A percentile compares a stretch with the other conserved stretches of the same genome.
These are phyloP conservation scores for Ajuga chamaepitys DNA, from an alignment of 257 asterid species.

Conservation along the genomic window DNA sequence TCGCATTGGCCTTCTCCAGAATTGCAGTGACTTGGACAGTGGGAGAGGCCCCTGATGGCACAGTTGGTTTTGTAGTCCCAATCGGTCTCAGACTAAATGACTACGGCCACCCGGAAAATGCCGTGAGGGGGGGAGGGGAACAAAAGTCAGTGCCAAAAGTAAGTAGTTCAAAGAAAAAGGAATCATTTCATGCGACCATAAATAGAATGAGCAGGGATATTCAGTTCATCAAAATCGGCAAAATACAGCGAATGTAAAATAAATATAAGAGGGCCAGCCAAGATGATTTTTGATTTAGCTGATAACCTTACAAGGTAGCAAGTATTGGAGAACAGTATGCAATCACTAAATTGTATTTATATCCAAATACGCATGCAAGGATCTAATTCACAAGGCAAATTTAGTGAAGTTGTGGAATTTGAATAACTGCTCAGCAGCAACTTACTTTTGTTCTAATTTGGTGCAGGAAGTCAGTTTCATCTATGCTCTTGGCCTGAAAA, in stretches of 20 bases:
- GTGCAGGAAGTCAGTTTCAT: slow-evolving; percentile 76
- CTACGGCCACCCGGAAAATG: slow-evolving; percentile 36
- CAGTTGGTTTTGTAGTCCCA: slow-evolving; percentile 38
- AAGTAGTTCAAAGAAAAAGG: background rate
- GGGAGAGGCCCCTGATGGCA: slow-evolving; percentile 35
- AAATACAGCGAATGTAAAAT: background rate
- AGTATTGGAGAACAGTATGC: background rate
- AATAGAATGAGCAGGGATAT: background rate
- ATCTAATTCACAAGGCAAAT: background rate
- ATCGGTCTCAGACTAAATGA: slow-evolving; percentile 81
- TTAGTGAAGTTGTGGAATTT: background rate
- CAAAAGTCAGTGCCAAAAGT: slow-evolving; percentile 6
- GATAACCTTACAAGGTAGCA: background rate
- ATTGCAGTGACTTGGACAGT: slow-evolving; percentile 70
- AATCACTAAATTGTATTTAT: background rate
- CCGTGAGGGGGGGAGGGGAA: background rate
- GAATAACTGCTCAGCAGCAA: slow-evolving; percentile 4
- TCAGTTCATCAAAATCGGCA: background rate
- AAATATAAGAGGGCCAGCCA: background rate
- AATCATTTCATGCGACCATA: background rate
- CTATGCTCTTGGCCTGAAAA: slow-evolving; percentile 32
- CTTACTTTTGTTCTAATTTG: slow-evolving; percentile 93
- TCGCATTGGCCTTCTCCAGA: slow-evolving; percentile 80
- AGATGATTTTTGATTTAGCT: background rate
- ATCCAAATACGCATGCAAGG: background rate